Base-by-base conservation (phyloP, 768 basidiomycete genomes). In the Cantharellus cinnabarinus region DNA sequence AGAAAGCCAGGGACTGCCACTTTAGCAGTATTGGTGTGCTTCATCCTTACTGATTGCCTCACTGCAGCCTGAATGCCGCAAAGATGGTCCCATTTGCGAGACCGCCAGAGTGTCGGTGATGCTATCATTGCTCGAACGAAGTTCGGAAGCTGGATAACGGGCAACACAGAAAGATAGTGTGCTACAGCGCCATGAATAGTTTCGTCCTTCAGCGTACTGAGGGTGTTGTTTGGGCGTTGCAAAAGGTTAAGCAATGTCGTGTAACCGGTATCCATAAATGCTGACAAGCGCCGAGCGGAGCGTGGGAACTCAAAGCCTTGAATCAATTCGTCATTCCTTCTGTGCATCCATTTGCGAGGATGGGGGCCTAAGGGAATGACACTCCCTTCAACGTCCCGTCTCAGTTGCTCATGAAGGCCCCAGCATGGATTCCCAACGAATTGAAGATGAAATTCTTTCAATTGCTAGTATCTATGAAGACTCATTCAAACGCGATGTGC, bases 221-320 rank as follows among this genome's bases (percentile, higher is more conserved):
- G 60, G 39, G 41, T 37, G 41, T 60, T 50, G 35, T 41, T 42
- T 7, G 37, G n/a, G 4, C 51, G 51, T 34, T 60, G 60, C 7
- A 62, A 38, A 5, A 62, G 59, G 34, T 34, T 50, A 40, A 62
- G 7, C 40, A 62, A 55, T 3, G 61, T 44, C 38, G 59, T 38
- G 51, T 61, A 62, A 5, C 59, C 60, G 14, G 38, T 29, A 44
- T 62, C 61, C 58, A 57, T 58, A 41, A n/a, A 38, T 10, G 52
- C 10, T 10, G 34, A 10, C 34, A 29, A 29, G 20, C 20, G 20
- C 20, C 20, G 20, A 29, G 20, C 20, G 20, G 20, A 29, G 20
- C 20, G 20, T 29, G 20, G 20, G 20, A 29, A 29, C 20, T 29
- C 0, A 29, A 29, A 29, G 20, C 20, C 20, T 29, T 29, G 20